A percentile compares a stretch with the other conserved stretches of the same genome.
phyloP scores from a whole-genome alignment of 2,329 filamentous ascomycete species.

The Aureobasidium sp. region DNA sequence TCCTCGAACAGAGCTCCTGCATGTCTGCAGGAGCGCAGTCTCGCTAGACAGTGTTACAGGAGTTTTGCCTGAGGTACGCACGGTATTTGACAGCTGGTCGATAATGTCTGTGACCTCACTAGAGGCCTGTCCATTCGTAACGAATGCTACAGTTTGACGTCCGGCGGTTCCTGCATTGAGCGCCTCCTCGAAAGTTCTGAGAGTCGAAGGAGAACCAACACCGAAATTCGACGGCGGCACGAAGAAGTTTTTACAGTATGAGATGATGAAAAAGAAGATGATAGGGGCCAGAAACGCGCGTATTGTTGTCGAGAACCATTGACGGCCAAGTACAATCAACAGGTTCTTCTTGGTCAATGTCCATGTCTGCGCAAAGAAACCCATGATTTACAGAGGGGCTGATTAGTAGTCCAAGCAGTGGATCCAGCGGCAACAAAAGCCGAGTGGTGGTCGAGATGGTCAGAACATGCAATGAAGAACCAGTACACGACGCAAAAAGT shows the following conservation, averaged over 20 bases:
- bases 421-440: neutral
- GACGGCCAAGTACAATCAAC: conserved; percentile 47
- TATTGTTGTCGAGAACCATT: conserved; percentile 47
- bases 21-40: conserved; percentile 54
- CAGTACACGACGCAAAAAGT: neutral
- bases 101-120: conserved; percentile 70
- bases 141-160: conserved; percentile 65
- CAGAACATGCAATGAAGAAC: neutral
- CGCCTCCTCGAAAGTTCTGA: conserved; percentile 60
- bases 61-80: conserved; percentile 49
- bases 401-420: too few relatives aligned
- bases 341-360: conserved; percentile 53
- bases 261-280: conserved; percentile 43
- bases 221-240: conserved; percentile 70
- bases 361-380: conserved; percentile 47
- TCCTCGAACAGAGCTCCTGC: conserved; percentile 51
- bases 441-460: neutral
- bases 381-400: too few relatives aligned
- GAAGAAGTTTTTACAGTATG: conserved; percentile 70
- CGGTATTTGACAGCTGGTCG: conserved; percentile 51
- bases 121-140: conserved; percentile 62
- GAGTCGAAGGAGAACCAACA: conserved; percentile 54
- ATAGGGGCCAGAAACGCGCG: conserved; percentile 52
- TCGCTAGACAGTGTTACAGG: conserved; percentile 50
- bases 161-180: conserved; percentile 52